Base-by-base conservation (phyloP, 768 basidiomycete species). In the Suillus paluster region DNA sequence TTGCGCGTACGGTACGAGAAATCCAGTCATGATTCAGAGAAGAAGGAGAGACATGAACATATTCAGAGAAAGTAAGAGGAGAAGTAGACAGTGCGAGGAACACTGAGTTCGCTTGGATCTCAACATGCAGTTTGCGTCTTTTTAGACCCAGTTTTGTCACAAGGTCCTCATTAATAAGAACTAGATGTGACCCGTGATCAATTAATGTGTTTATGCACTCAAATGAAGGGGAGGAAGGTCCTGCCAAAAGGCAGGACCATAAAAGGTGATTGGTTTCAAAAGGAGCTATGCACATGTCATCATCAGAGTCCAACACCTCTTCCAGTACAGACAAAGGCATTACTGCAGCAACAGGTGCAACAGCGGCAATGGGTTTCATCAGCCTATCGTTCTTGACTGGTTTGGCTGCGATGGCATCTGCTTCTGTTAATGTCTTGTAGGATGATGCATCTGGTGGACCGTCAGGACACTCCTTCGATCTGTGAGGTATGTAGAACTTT, bases 151-250 rank as follows among this genome's bases (percentile, higher is more conserved):
- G 63, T 45, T n/a, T 45, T 25, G 1, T 25, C 2, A 72, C 72
- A 27, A 77, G 34, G 1, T 63, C 56, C 8, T 67, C 41, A n/a
- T 69, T 41, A 57, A 79, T 77, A n/a, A 80, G 60, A 52, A 76
- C 77, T 55, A 77, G 3, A 33, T 71, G 66, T 0, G 73, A 70
- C 5, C 75, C 74, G 55, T 65, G 50, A 48, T 78, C 73, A 70
- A 77, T 71, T 0, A 77, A 45, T 0, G 65, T 61, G 2, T 64
- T 48, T 0, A 70, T 58, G 15, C 4, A 15, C 0, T 70, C 2
- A 7, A 61, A 63, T 6, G 23, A 23, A 10, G 8, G 1, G 12
- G 30, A 3, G 5, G 2, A 1, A 19, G 66, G 52, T 3, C 65
- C 66, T 53, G 30, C 6, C 30, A 30, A 30, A 6, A 30, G 30